Percentiles rank a stretch among this genome's conserved stretches.
These are phyloP conservation scores for Phytophthora idaei DNA, from an alignment of 352 stramenopile species.

Conservation along the genomic window DNA sequence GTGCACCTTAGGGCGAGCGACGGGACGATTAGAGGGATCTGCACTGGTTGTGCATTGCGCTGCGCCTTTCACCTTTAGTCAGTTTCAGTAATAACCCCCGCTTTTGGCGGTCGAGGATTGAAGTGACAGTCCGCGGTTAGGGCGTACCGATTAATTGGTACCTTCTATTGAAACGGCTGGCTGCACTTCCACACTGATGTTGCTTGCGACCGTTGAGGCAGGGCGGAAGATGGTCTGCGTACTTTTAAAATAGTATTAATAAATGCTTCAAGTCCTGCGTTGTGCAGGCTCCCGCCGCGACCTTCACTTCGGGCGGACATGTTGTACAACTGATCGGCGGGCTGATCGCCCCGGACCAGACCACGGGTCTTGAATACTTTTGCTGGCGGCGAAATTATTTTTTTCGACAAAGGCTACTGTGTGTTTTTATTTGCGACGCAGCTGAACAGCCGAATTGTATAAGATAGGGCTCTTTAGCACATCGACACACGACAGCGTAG, in stretches of 20 bases:
- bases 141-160: not conserved
- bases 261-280: not conserved
- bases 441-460: conserved; percentile 9
- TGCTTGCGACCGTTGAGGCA: not conserved
- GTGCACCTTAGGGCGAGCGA: conserved; percentile 15
- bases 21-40: conserved; percentile 12
- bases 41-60: conserved; percentile 1
- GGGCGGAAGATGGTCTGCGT: conserved; percentile 7
- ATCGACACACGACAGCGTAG: no score
- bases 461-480: not conserved
- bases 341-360: conserved; percentile 3
- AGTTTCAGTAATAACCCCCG: conserved; percentile 8
- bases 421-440: no score
- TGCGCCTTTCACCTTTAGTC: conserved; percentile 28
- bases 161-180: conserved; percentile 12
- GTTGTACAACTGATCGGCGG: not conserved
- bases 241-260: no score
- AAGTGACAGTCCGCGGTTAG: conserved; percentile 1
- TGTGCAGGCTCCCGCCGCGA: not conserved
- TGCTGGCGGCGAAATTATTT: no score
- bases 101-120: not conserved
- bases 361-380: not conserved
- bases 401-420: not conserved
- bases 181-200: not conserved
- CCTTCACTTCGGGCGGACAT: not conserved